Evolutionary conservation across 2,329 filamentous ascomycete species (phyloP), one percentile per base, ranked within the genome.

Genomic region (Colletotrichum sp.): DNA sequence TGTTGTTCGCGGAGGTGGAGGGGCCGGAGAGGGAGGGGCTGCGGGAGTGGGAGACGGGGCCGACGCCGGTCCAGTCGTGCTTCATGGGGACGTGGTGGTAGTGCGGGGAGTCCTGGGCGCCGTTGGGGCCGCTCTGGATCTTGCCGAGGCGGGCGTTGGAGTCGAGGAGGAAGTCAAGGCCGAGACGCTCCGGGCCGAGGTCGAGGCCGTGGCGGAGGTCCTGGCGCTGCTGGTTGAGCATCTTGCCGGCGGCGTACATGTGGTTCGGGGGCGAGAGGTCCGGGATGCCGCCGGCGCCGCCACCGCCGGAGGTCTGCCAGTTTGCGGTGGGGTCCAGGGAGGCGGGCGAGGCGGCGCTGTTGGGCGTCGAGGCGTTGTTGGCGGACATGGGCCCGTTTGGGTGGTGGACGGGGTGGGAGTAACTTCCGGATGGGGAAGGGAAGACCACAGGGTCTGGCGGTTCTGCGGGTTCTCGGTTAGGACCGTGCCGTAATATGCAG

Each of bases 161-260:
- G 74, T 93, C 92, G 2, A 96, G 88, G 3, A 97, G 87, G 79
- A 96, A 96, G 73, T 93, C 93, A 36, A 97, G 90, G 8, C 92
- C 93, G 11, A 96, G 87, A 63, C 92, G 90, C 81, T 96, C 94
- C 1, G 90, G 86, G 4, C 90, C 89, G 74, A 94, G 85, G 52
- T 93, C 90, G 2, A 94, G 82, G 52, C 89, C 89, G 72, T 93
- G 91, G 22, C 87, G 82, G 66, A 88, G 84, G 25, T 88, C 86
- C 34, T 88, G 85, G 8, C 86, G 86, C 78, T 90, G 90, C 80
- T 89, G 89, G 77, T 82, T 86, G 70, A 86, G 82, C 75, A 81
- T 75, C 71, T 79, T 83, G 72, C 77, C 80, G 68, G 84, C 82
- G 67, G 79, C 78, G n/a, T 77, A 78, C 72, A 75, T 66, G 52